phyloP scores from a whole-genome alignment of 768 basidiomycete species.

The Ramaria rubella region DNA sequence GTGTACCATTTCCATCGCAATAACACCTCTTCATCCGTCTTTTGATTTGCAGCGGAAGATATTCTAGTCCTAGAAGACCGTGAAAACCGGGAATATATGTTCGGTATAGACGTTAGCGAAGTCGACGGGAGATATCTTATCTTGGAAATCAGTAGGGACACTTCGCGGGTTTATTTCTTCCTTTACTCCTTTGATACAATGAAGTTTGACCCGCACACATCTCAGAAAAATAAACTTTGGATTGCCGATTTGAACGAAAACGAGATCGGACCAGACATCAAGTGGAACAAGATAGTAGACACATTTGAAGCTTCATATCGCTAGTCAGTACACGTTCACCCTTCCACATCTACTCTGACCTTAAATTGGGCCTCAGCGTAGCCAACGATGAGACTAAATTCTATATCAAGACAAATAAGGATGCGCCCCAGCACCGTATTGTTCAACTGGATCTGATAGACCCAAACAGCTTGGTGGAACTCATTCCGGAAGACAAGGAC shows the following conservation, averaged over 20 bases:
- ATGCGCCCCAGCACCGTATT: constrained; percentile 61
- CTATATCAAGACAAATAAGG: constrained; percentile 58
- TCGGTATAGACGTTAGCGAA: constrained; percentile 47
- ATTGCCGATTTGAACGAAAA: constrained; percentile 57
- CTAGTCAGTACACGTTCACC: constrained; percentile 40
- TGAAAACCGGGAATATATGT: constrained; percentile 62
- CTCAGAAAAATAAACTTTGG: constrained; percentile 69
- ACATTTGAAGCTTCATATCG: constrained; percentile 62
- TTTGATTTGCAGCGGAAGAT: constrained; percentile 43
- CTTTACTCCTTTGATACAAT: constrained; percentile 12
- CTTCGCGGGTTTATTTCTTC: constrained; percentile 42
- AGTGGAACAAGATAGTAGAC: constrained; percentile 66
- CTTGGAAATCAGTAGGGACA: constrained; percentile 51
- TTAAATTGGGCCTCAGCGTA: constrained; percentile 36
- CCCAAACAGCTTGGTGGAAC: constrained; percentile 40
- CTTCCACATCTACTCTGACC: background rate
- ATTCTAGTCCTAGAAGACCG: constrained; percentile 59
- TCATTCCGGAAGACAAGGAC: constrained; percentile 63
- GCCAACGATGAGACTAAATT: constrained; percentile 57
- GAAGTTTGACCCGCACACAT: constrained; percentile 3
- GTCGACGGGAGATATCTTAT: constrained; percentile 59
- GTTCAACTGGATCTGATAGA: constrained; percentile 57
- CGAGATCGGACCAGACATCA: constrained; percentile 55
- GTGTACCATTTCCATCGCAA: background rate
- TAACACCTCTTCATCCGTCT: background rate